Conservation (phyloP, 257 asterid genomes). For the Verbascum thapsus region DNA sequence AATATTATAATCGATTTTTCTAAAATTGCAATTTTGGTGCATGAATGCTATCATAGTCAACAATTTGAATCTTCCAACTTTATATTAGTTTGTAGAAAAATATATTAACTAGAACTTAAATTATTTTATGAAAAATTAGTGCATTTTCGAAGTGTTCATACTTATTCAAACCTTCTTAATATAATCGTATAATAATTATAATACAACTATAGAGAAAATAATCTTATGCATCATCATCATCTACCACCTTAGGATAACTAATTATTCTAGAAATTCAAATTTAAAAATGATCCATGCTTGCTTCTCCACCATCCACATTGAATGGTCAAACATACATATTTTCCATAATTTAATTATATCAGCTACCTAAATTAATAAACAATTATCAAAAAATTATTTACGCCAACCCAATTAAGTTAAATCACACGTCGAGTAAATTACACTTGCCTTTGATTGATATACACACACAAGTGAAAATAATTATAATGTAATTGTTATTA, state of each 20-base stretch:
- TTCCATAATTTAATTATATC: slow-evolving; percentile 18
- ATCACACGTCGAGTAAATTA: too few species aligned
- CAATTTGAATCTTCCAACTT: slow-evolving; percentile 22
- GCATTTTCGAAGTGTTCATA: slow-evolving; percentile 51
- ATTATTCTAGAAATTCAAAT: slow-evolving; percentile 20
- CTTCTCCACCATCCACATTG: slow-evolving; percentile 28
- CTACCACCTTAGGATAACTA: slow-evolving; percentile 24
- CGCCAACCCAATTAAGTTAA: too few species aligned
- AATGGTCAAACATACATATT: slow-evolving; percentile 32
- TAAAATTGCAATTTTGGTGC: background rate
- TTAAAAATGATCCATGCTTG: slow-evolving; percentile 24
- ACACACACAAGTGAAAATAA: too few species aligned
- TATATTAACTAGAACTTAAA: slow-evolving; percentile 17
- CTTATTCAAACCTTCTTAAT: slow-evolving; percentile 33
- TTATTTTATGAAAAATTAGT: slow-evolving; percentile 41
- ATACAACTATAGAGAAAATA: slow-evolving; percentile 21
- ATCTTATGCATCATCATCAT: slow-evolving; percentile 26
- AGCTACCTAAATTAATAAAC: too few species aligned
- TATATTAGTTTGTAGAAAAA: slow-evolving; percentile 11
- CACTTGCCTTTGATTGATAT: too few species aligned
- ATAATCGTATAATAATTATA: background rate
- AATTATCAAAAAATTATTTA: too few species aligned
- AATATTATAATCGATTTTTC: background rate
- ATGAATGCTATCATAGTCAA: slow-evolving; percentile 28
- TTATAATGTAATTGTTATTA: too few species aligned